Base-by-base conservation (phyloP, 768 basidiomycete genomes). In the Boletus reticulatus region DNA sequence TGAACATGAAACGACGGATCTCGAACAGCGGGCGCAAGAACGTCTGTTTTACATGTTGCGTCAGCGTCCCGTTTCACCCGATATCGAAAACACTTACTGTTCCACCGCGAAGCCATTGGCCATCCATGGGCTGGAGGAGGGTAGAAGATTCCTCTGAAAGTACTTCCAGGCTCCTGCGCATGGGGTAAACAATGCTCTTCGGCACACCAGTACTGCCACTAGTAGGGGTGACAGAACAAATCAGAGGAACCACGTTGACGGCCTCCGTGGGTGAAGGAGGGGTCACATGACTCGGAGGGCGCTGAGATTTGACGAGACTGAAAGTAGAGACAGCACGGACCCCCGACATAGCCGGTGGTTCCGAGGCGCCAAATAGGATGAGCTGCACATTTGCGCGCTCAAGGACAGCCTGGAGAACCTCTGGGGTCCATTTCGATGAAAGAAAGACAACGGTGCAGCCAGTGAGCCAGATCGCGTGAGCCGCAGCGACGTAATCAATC, bases 1-100 rank as follows among this genome's bases (percentile, higher is more conserved):
- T 70, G 58, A 70, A 70, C 68, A 69, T 69, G 53, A 69, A 69
- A 8, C 66, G 68, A 43, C 68, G 64, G 19, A 68, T 68, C 52
- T 69, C 68, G 34, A 69, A 69, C 16, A 69, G 62, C 1, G 68
- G 68, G 39, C 68, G 67, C 53, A 70, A 49, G 52, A 69, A 69
- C 4, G 68, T 69, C 67, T 69, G 29, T 50, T 43, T 27, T 4
- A 10, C 20, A 31, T 2, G n/a, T 13, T 16, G 14, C 22, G 7
- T 64, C 22, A 63, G 43, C 14, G 29, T 11, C n/a, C 17, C n/a
- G n/a, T 11, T 36, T 36, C 6, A 2, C 10, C 22, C 0, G n/a
- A 36, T 16, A 12, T 5, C 6, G 4, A 6, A 13, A 29, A 32
- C 2, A 60, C 68, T 45, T n/a, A 70, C 67, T 50, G 66, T 70